Conservation (phyloP, 2,329 filamentous ascomycete species). For the Colletotrichum endophyticum region DNA sequence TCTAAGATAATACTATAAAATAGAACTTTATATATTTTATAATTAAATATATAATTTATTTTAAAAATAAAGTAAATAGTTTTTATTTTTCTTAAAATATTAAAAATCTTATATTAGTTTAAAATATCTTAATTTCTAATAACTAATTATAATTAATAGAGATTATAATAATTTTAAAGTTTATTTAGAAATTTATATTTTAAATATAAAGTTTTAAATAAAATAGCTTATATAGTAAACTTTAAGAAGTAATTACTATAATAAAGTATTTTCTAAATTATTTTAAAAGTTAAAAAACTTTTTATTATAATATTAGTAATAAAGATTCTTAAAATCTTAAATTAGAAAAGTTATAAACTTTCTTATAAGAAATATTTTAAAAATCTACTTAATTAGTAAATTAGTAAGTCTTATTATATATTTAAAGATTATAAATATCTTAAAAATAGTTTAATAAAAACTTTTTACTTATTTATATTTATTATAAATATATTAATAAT, state of each 20-base stretch:
- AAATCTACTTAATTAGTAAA: no score
- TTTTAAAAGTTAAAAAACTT: not conserved
- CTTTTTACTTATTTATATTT: no score
- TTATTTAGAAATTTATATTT: not conserved
- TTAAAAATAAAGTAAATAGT: no score
- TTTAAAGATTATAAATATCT: no score
- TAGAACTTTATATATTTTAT: not conserved
- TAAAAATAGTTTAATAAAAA: no score
- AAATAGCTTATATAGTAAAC: not conserved
- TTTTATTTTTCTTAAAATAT: no score
- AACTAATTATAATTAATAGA: not conserved
- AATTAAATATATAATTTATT: not conserved
- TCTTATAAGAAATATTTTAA: no score
- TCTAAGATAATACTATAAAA: not conserved
- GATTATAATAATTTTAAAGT: not conserved
- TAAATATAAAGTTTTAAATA: not conserved
- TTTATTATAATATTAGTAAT: not conserved
- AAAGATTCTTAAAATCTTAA: no score
- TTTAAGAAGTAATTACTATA: not conserved
- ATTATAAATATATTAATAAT: no score
- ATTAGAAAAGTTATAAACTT: no score
- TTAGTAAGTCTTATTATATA: no score
- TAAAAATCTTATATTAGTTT: not conserved
- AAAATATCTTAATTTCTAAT: not conserved
- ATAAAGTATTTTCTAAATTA: not conserved